Conservation (phyloP, 1,284 basidiomycete genomes). For the Hymenochaete sp. region DNA sequence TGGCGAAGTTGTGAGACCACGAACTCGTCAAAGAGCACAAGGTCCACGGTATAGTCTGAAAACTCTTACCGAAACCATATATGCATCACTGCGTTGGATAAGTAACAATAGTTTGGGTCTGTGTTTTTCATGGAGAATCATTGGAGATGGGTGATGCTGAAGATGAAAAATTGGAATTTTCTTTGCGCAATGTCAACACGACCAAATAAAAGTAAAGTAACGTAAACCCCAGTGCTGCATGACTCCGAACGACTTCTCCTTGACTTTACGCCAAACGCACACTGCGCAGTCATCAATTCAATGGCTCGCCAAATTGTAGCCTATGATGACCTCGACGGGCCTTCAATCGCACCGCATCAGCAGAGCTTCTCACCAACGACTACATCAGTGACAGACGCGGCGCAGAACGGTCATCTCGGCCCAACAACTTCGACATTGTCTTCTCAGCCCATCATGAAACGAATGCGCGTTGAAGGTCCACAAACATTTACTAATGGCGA, state of each 20-base stretch:
- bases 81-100: background rate
- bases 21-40: background rate
- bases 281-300: background rate
- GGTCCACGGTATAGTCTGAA: background rate
- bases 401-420: too few relatives aligned
- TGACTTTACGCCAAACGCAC: background rate
- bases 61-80: too few relatives aligned
- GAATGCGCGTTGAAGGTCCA: conserved; percentile 10
- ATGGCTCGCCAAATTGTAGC: conserved; percentile 17
- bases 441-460: conserved; percentile 11
- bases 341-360: background rate
- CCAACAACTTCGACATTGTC: background rate
- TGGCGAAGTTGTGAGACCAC: conserved; percentile 29
- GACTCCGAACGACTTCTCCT: background rate
- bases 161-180: background rate
- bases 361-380: background rate
- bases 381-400: too few relatives aligned
- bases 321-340: conserved; percentile 14
- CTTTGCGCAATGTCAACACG: background rate
- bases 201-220: background rate
- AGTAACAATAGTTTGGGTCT: background rate
- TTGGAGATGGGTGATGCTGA: too few relatives aligned
- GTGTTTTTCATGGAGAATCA: too few relatives aligned
- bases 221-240: background rate
- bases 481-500: too few relatives aligned